Base-by-base conservation (phyloP, 208 protist species). In the Trypanosoma congolense region DNA sequence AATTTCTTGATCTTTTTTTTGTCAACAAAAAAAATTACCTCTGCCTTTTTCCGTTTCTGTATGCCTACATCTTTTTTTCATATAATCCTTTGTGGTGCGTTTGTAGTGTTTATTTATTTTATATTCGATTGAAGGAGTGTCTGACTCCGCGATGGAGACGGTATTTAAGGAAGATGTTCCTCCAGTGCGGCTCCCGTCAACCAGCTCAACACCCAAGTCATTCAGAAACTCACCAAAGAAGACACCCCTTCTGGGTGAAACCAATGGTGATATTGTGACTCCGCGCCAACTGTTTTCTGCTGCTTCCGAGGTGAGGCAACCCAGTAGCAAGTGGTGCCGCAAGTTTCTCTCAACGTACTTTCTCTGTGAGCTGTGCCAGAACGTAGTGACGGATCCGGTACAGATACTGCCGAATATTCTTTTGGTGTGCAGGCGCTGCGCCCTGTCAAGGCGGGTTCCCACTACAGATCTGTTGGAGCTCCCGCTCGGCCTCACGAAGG, bases 371-470 rank as follows among this genome's bases (percentile, higher is more conserved):
- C 22, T 77, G 25, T 90, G 83, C 49, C 50, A 49, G 25, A 75
- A 80, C 38, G 50, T 80, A 3, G 63, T 63, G 2, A 54, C 53
- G 6, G 74, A 87, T 56, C 58, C 77, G 8, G 83, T 90, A 45
- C 70, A 82, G 52, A 57, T 83, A 35, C 33, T 71, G 3, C 65
- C 67, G 31, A 70, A 55, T 19, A 58, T 57, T 21, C 46, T 47
- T n/a, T 22, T 92, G 25, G 61, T 59, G 22, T 92, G 84, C 63
- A 70, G 73, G 6, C 42, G 48, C 12, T 92, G 84, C 51, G 65
- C 69, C 1, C 29, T 65, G 14, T 28, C 51, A 44, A 19, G 65
- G 40, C 29, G 41, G 16, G 59, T 65, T 10, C 43, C 46, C 24
- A 43, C 18, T 25, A 61, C 58, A 10, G 19, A 36, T 2, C 26